A percentile compares a stretch with the other conserved stretches of the same genome.
These are phyloP conservation scores for Exophiala xenobiotica DNA, from an alignment of 2,329 filamentous ascomycete species.

Conservation along the genomic window DNA sequence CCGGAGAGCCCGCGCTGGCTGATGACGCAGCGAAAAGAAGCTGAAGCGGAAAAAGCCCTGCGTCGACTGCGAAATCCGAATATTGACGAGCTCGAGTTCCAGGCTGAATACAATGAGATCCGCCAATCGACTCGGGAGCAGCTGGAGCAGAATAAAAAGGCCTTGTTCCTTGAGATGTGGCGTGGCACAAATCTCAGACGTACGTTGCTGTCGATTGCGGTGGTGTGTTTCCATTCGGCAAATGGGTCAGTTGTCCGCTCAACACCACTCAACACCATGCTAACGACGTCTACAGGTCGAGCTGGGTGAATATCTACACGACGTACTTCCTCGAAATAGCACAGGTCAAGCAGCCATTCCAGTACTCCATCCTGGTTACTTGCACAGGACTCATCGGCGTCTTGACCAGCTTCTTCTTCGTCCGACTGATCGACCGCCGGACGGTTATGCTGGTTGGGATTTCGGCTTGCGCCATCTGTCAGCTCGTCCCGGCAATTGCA, in stretches of 20 bases:
- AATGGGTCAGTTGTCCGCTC: constrained; percentile 21
- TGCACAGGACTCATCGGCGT: constrained; percentile 20
- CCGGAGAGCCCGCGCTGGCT: constrained; percentile 29
- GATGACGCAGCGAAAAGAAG: constrained; percentile 22
- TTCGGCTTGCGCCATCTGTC: constrained; percentile 17
- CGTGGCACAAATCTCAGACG: constrained; percentile 17
- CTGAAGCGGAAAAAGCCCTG: constrained; percentile 18
- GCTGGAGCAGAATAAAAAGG: constrained; percentile 24
- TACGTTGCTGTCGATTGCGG: constrained; percentile 19
- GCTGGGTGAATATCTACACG: constrained; percentile 21
- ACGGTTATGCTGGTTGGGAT: constrained; percentile 18
- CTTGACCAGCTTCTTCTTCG: constrained; percentile 21
- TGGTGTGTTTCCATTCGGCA: constrained; percentile 23
- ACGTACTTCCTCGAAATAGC: constrained; percentile 19
- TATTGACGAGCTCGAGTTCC: constrained; percentile 23
- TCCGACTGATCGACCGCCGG: constrained; percentile 19
- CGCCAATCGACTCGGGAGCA: constrained; percentile 17
- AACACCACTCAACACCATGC: no score
- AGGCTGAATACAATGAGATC: constrained; percentile 29
- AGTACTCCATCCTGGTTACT: constrained; percentile 21
- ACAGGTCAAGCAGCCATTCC: constrained; percentile 15
- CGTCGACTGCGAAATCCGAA: constrained; percentile 20
- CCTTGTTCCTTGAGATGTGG: constrained; percentile 23
- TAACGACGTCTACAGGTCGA: constrained; percentile 7
- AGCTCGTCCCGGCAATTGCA: constrained; percentile 17